Evolutionary conservation across 345 rosid species (phyloP).

Genomic region (Psidium friedrichsthalianum): DNA sequence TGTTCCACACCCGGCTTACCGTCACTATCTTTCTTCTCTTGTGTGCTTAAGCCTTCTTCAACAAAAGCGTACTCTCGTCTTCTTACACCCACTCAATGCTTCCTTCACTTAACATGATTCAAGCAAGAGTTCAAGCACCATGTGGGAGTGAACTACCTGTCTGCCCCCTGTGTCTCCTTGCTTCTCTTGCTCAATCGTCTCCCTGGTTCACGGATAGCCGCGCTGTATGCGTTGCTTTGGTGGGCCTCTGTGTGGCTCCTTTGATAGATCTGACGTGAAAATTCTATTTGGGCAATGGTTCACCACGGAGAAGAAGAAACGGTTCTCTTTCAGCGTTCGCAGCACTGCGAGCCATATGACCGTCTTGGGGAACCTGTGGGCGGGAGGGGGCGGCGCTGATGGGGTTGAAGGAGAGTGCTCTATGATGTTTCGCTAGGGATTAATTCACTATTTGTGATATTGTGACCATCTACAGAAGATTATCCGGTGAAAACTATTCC

Average conservation of each 20-base stretch:
- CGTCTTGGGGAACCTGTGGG: conserved; percentile 50
- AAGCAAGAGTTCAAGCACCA: conserved; percentile 33
- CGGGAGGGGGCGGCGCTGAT: conserved; percentile 39
- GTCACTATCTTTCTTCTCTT: conserved; percentile 13
- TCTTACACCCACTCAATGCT: conserved; percentile 17
- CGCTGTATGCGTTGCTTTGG: conserved; percentile 17
- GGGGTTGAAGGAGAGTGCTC: conserved; percentile 52
- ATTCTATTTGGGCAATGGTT: conserved; percentile 83
- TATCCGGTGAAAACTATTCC: conserved; percentile 28
- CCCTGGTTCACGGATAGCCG: conserved; percentile 5
- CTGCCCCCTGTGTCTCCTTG: conserved; percentile 58
- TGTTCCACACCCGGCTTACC: conserved; percentile 2
- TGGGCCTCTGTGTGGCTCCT: conserved; percentile 30
- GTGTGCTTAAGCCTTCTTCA: conserved; percentile 15
- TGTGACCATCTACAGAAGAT: conserved; percentile 59
- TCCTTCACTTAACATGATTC: conserved; percentile 24
- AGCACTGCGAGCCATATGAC: conserved; percentile 62
- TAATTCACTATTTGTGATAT: conserved; percentile 61
- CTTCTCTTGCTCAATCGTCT: conserved; percentile 64
- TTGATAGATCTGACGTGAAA: conserved; percentile 39
- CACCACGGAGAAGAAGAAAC: conserved; percentile 52
- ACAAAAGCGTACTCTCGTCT: conserved; percentile 12
- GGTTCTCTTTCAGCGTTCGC: conserved; percentile 41
- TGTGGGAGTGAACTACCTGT: conserved; percentile 55
- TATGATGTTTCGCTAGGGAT: conserved; percentile 55